Evolutionary conservation across 2,329 filamentous ascomycete genomes (phyloP).

Genomic region (Xylaria sp.): DNA sequence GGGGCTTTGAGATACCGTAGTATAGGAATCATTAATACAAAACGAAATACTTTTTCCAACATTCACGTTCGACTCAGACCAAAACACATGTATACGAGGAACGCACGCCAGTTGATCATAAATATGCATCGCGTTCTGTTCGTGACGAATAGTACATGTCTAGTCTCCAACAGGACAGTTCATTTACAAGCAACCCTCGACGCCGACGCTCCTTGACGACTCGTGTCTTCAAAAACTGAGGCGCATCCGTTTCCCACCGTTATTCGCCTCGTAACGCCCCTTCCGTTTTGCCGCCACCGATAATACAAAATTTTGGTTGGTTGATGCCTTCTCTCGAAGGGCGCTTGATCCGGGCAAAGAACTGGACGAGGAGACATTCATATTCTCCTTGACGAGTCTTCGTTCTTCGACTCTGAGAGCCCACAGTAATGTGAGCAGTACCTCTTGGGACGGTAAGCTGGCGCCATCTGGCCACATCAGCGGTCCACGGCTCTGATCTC

Average conservation of each 20-base stretch:
- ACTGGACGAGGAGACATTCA: conserved; percentile 33
- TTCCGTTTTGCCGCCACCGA: conserved; percentile 30
- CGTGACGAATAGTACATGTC: no score
- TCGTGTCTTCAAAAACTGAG: conserved; percentile 31
- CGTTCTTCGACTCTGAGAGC: conserved; percentile 44
- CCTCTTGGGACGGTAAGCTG: conserved; percentile 45
- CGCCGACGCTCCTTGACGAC: conserved; percentile 6
- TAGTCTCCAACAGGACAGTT: no score
- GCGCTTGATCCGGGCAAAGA: conserved; percentile 37
- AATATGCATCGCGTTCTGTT: no score
- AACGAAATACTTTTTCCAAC: no score
- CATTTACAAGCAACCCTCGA: no score
- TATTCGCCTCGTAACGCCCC: conserved; percentile 29
- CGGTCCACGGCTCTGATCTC: conserved; percentile 43
- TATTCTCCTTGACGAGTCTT: conserved; percentile 31
- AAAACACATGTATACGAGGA: no score
- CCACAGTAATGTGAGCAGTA: conserved; percentile 45
- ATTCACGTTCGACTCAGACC: no score
- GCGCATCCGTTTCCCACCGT: conserved; percentile 32
- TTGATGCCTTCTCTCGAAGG: conserved; percentile 36
- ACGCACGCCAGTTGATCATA: no score
- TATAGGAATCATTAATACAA: no score
- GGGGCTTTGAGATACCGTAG: no score
- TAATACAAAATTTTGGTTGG: conserved; percentile 33
- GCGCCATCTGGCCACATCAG: conserved; percentile 44